Percentiles rank a stretch among this genome's conserved stretches.
phyloP scores from a whole-genome alignment of 306 rosid species.

The Quercus engelmannii region DNA sequence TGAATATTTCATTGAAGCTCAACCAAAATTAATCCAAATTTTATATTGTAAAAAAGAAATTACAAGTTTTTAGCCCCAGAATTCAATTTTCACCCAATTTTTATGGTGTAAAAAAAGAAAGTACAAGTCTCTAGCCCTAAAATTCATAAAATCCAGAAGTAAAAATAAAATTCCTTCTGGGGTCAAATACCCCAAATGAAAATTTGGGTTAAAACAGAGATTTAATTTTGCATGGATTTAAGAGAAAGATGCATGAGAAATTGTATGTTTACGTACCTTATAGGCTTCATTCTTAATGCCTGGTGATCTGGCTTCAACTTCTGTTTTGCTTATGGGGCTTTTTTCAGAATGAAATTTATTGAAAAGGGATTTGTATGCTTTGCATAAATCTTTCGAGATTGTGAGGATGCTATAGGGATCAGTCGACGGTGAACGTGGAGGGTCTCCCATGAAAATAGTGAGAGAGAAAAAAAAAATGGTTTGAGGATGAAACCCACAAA shows the following conservation, averaged over 20 bases:
- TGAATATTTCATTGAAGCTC: too few species aligned
- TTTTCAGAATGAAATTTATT: conserved; percentile 35
- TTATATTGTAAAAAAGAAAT: too few species aligned
- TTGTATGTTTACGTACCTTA: conserved; percentile 21
- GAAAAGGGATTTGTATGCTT: conserved; percentile 42
- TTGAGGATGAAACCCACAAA: neutral
- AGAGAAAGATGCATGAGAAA: neutral
- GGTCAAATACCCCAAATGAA: neutral
- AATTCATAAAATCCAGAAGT: too few species aligned
- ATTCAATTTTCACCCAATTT: too few species aligned
- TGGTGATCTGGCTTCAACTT: neutral
- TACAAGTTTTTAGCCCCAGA: too few species aligned
- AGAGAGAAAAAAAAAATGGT: neutral
- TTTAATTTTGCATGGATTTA: too few species aligned
- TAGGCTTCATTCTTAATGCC: neutral
- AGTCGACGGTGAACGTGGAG: conserved; percentile 37
- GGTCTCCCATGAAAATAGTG: conserved; percentile 49
- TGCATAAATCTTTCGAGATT: conserved; percentile 58
- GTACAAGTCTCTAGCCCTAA: too few species aligned
- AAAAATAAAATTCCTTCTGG: too few species aligned
- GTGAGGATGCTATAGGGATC: conserved; percentile 52
- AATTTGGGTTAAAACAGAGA: neutral
- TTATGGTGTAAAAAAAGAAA: too few species aligned
- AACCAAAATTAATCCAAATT: too few species aligned
- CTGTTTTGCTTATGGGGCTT: conserved; percentile 13